Base-by-base conservation (phyloP, 805 yeast genomes). In the Hanseniaspora thailandica region DNA sequence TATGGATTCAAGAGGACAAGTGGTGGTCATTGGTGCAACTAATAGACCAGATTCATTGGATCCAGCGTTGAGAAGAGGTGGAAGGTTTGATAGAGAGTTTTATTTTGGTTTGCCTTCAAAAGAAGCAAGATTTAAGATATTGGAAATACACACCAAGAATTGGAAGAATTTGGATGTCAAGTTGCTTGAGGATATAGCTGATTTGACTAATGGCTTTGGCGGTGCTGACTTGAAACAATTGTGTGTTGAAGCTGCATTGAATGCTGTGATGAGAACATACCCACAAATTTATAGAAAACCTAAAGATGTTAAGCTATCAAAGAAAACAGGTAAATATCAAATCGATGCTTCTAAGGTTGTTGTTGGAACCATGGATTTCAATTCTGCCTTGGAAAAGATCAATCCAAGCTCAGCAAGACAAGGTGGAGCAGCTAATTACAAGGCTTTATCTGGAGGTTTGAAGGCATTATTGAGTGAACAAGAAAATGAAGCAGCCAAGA, bases 11-110 rank as follows among this genome's bases (percentile, higher is more conserved):
- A 79, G 97, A 65, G 98, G 98, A 7, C 97, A 93, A 65, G 97
- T 93, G 19, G 90, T 93, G 58, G 96, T 93, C 2, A 89, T 93
- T 60, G 98, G 98, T 55, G 98, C 98, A 1, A 93, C 98, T 0
- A 93, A 93, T 68, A 74, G 98, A 63, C 98, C 98, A 0, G 97
- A 93, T 68, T 85, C 97, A 0, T 86, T 93, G n/a, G 98, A 93
- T 67, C 97, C 98, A 1, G 98, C 98, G 0, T 73, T 93, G 55
- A 77, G 98, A 63, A 77, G 98, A 61, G 98, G 98, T 0, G 98
- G 98, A 1, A 76, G 98, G 66, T 93, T 93, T 62, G 98, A 93
- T 65, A 76, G 98, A 58, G 98, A 93, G 65, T 93, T 93, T 65
- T 93, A 86, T 66, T 93, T 93, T 72, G 95, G 97, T 4, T 71